Percentiles rank a stretch among this genome's conserved stretches.
These are phyloP conservation scores for Blastomyces parvus DNA, from an alignment of 2,329 filamentous ascomycete species.

Conservation along the genomic window DNA sequence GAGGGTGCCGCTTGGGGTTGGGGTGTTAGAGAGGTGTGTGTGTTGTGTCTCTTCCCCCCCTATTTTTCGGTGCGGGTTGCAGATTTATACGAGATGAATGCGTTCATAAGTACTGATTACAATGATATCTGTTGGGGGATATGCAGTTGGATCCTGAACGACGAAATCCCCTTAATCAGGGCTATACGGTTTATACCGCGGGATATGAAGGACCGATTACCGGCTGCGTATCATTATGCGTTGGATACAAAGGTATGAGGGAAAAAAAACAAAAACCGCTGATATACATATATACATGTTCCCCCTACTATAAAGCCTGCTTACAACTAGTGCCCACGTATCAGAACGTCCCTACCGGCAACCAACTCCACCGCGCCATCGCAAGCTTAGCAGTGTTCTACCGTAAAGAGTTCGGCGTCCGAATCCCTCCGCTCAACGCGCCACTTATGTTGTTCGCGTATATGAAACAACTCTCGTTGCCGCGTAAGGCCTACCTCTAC, in stretches of 20 bases:
- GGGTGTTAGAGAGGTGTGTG: conserved; percentile 51
- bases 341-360: conserved; percentile 36
- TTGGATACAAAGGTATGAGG: conserved; percentile 34
- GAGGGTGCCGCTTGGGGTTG: conserved; percentile 64
- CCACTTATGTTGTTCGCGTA: conserved; percentile 60
- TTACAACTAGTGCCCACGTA: conserved; percentile 18
- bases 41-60: neutral
- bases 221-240: conserved; percentile 31
- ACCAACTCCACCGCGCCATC: conserved; percentile 56
- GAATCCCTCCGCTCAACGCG: conserved; percentile 63
- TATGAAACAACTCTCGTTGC: conserved; percentile 62
- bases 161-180: conserved; percentile 61
- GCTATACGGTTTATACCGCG: conserved; percentile 42
- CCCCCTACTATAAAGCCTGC: neutral
- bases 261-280: no score
- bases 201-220: conserved; percentile 38
- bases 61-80: neutral
- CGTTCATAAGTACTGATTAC: conserved; percentile 2
- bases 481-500: conserved; percentile 45
- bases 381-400: conserved; percentile 56
- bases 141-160: conserved; percentile 54
- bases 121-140: conserved; percentile 15
- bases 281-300: neutral
- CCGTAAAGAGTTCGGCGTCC: conserved; percentile 57
- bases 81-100: neutral